A percentile compares a stretch with the other conserved stretches of the same genome.
Conservation (phyloP, 495 filamentous ascomycete genomes). For the Hyaloscypha hepaticicola region DNA sequence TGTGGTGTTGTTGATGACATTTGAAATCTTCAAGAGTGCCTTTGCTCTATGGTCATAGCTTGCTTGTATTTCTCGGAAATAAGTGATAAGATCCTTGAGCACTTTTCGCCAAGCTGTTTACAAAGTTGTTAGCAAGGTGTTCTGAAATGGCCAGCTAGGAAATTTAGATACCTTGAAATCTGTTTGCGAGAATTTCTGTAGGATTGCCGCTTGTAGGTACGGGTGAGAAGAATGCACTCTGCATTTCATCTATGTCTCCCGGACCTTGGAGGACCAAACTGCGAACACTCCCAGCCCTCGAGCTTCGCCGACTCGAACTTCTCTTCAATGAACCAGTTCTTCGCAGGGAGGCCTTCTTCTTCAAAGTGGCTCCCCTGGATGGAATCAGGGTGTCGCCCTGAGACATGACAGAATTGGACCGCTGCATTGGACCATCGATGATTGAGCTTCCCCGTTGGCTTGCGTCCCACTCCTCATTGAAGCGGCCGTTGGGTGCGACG, state of each 20-base stretch:
- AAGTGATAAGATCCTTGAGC: constrained; percentile 90
- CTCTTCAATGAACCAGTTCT: constrained; percentile 73
- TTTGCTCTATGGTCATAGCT: constrained; percentile 88
- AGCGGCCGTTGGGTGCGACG: constrained; percentile 42
- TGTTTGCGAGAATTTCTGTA: constrained; percentile 83
- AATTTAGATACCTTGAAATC: constrained; percentile 77
- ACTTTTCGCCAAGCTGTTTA: constrained; percentile 86
- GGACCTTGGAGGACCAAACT: constrained; percentile 64
- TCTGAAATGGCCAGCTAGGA: neutral
- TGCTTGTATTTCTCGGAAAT: constrained; percentile 89
- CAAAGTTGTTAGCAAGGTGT: too few relatives aligned
- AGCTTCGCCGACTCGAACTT: constrained; percentile 70
- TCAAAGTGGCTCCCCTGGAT: constrained; percentile 74
- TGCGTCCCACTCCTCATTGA: constrained; percentile 72
- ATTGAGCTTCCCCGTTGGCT: constrained; percentile 64
- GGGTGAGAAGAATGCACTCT: constrained; percentile 84
- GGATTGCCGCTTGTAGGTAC: constrained; percentile 85
- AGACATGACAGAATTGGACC: constrained; percentile 50
- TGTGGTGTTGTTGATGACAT: constrained; percentile 76
- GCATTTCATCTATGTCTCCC: constrained; percentile 65
- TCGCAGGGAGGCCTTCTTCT: constrained; percentile 79
- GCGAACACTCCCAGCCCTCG: constrained; percentile 78
- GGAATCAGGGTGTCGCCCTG: constrained; percentile 49
- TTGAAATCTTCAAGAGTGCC: constrained; percentile 76
- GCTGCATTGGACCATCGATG: constrained; percentile 52